phyloP scores from a whole-genome alignment of 495 filamentous ascomycete species.

The Aspergillus nidulans region DNA sequence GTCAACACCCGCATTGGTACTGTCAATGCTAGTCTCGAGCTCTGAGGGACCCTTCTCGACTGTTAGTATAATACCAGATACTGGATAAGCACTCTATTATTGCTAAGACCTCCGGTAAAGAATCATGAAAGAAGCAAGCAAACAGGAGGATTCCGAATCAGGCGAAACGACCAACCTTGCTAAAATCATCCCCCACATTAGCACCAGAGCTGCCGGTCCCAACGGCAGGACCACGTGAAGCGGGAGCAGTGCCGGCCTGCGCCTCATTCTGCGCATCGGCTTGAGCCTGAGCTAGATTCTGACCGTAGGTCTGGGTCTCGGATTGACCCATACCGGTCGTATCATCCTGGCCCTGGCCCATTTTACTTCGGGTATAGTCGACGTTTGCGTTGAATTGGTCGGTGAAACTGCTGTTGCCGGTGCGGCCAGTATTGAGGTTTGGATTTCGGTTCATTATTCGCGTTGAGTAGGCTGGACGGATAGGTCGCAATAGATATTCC shows the following conservation, averaged over 20 bases:
- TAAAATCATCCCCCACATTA: neutral
- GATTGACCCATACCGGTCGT: neutral
- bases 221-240: neutral
- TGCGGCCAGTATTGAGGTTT: neutral
- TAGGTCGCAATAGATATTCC: too few species aligned
- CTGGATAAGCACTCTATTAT: neutral
- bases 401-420: slow-evolving; percentile 50
- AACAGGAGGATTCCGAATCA: neutral
- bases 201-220: neutral
- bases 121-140: neutral
- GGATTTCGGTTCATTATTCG: neutral
- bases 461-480: too few species aligned
- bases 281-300: slow-evolving; percentile 8
- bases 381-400: slow-evolving; percentile 59
- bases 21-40: neutral
- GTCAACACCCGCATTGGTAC: slow-evolving; percentile 3
- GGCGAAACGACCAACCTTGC: neutral
- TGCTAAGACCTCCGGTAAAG: neutral
- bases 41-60: neutral
- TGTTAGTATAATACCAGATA: neutral
- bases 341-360: neutral
- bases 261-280: neutral
- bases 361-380: slow-evolving; percentile 48
- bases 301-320: slow-evolving; percentile 10
- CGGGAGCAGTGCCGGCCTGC: neutral